These are phyloP conservation scores for Camellia granthamiana DNA, from an alignment of 148 eudicot species.

Conservation along the genomic window DNA sequence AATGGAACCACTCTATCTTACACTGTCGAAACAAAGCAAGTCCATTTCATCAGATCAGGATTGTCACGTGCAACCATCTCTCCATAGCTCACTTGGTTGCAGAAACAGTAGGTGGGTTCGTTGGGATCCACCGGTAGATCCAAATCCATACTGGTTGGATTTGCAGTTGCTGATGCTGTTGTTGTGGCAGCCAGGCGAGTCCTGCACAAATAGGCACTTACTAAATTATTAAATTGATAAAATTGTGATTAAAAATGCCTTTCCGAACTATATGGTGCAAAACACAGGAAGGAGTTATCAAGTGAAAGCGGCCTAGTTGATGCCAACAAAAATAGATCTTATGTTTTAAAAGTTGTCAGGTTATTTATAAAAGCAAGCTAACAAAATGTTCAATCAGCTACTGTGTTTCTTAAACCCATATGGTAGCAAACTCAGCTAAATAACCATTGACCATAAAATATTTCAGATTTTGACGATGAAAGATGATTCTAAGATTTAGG, in stretches of 20 bases:
- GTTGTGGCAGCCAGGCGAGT: conserved; percentile 63
- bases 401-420: neutral
- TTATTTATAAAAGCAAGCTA: neutral
- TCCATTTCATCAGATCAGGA: conserved; percentile 31
- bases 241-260: neutral
- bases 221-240: neutral
- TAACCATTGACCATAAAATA: neutral
- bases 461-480: neutral
- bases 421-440: neutral
- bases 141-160: conserved; percentile 82
- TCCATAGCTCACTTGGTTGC: conserved; percentile 98
- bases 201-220: conserved; percentile 37
- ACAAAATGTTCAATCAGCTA: neutral
- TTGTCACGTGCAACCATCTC: conserved; percentile 98
- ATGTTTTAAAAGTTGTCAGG: neutral
- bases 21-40: conserved; percentile 36
- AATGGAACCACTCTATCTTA: conserved; percentile 67
- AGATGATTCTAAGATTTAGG: neutral
- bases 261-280: neutral
- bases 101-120: conserved; percentile 92
- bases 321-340: neutral
- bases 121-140: conserved; percentile 99
- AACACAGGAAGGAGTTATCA: neutral
- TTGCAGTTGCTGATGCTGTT: conserved; percentile 42
- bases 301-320: neutral